A percentile compares a stretch with the other conserved stretches of the same genome.
These are phyloP conservation scores for Glarea lozoyensis DNA, from an alignment of 495 filamentous ascomycete genomes.

Conservation along the genomic window DNA sequence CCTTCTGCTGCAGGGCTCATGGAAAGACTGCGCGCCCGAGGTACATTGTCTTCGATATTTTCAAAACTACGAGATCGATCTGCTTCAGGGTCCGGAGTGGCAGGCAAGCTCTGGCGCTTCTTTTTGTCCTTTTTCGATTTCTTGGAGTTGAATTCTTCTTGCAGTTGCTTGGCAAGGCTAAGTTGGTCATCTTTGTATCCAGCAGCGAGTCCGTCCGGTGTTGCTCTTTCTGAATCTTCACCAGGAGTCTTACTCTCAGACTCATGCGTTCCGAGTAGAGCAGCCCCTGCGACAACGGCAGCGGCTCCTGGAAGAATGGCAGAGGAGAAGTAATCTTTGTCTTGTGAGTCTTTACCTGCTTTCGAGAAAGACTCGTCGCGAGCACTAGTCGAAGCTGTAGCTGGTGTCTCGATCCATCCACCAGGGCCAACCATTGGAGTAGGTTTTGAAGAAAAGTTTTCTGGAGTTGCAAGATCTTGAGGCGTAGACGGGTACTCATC, in stretches of 20 bases:
- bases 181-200: conserved; percentile 5
- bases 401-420: no score
- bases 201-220: conserved; percentile 2
- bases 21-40: conserved; percentile 18
- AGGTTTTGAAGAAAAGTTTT: no score
- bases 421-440: no score
- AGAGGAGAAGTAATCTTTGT: no score
- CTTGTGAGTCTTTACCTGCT: no score
- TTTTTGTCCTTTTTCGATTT: conserved; percentile 33
- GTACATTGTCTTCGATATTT: conserved; percentile 9
- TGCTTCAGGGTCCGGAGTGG: conserved; percentile 22
- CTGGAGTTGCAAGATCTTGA: no score
- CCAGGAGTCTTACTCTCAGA: background rate
- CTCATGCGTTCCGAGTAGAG: background rate
- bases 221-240: background rate
- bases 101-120: conserved; percentile 17
- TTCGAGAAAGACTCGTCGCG: no score
- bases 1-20: conserved; percentile 8
- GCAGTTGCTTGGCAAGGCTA: conserved; percentile 5
- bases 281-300: conserved; percentile 2
- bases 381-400: no score
- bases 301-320: conserved; percentile 1
- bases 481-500: no score
- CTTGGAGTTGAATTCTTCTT: conserved; percentile 21
- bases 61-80: conserved; percentile 23